phyloP scores from a whole-genome alignment of 2,329 filamentous ascomycete species.

The Alternaria sp. region DNA sequence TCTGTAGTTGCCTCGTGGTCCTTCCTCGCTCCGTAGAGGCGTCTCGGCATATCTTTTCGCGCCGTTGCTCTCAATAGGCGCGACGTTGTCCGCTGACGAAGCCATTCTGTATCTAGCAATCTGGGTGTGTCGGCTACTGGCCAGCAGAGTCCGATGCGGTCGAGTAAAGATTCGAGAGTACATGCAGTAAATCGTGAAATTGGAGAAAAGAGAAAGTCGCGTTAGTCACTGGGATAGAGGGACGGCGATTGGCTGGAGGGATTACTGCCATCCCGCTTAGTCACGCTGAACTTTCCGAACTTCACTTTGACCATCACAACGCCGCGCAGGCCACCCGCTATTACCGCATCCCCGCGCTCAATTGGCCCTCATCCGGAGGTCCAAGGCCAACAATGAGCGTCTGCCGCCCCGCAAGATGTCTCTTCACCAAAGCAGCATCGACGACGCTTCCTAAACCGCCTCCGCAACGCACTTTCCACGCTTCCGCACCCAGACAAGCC shows the following conservation, averaged over 20 bases:
- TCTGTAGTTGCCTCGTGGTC: slow-evolving; percentile 42
- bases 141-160: slow-evolving; percentile 34
- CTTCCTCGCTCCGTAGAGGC: slow-evolving; percentile 42
- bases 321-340: slow-evolving; percentile 13
- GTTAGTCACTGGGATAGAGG: slow-evolving; percentile 33
- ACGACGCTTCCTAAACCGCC: slow-evolving; percentile 37
- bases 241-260: slow-evolving; percentile 34
- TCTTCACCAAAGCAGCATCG: slow-evolving; percentile 43
- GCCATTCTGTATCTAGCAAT: slow-evolving; percentile 38
- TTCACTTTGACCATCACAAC: slow-evolving; percentile 21
- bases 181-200: slow-evolving; percentile 25
- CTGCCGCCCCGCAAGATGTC: slow-evolving; percentile 51
- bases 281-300: slow-evolving; percentile 32
- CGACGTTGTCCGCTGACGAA: slow-evolving; percentile 38
- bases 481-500: slow-evolving; percentile 42
- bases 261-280: slow-evolving; percentile 20
- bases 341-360: slow-evolving; percentile 16
- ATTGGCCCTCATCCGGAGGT: slow-evolving; percentile 27
- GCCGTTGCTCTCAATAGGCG: slow-evolving; percentile 41
- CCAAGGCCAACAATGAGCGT: slow-evolving; percentile 48
- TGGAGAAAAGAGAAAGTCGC: slow-evolving; percentile 29
- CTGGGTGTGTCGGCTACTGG: slow-evolving; percentile 19
- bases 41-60: slow-evolving; percentile 43
- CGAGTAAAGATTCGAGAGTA: slow-evolving; percentile 26
- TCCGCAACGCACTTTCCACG: slow-evolving; percentile 51